Conservation (phyloP, 345 rosid species). For the Eucalyptus sideroxylon region DNA sequence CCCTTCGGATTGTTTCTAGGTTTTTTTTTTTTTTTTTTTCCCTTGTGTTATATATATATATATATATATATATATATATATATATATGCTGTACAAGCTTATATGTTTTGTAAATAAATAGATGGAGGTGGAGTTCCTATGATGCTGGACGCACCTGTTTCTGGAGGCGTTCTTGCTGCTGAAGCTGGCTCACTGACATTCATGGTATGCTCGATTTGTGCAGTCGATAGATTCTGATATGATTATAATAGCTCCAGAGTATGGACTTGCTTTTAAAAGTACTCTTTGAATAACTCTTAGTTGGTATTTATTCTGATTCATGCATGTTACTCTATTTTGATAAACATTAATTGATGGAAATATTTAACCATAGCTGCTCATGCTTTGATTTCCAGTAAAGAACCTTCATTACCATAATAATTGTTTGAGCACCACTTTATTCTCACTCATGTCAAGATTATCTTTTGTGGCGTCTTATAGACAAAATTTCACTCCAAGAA, state of each 20-base stretch:
- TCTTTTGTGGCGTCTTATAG: background rate
- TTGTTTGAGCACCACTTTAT: background rate
- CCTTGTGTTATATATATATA: background rate
- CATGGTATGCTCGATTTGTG: conserved; percentile 35
- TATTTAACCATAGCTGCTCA: background rate
- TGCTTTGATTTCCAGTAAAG: background rate
- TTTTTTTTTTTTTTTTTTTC: too few relatives aligned
- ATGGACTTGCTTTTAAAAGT: background rate
- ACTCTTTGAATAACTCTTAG: background rate
- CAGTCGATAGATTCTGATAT: background rate
- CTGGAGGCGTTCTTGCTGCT: conserved; percentile 96
- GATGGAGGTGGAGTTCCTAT: conserved; percentile 51
- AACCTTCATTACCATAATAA: background rate
- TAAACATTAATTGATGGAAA: background rate
- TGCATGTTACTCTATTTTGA: background rate
- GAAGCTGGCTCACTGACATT: conserved; percentile 80
- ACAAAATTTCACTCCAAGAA: background rate
- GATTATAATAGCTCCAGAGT: background rate
- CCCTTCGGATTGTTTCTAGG: background rate
- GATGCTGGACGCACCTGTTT: conserved; percentile 98
- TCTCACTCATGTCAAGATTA: background rate
- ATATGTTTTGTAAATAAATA: background rate
- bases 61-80: background rate
- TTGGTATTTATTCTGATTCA: background rate
- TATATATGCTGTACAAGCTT: background rate